These are phyloP conservation scores for Trichoderma virens DNA, from an alignment of 495 filamentous ascomycete species.

Conservation along the genomic window DNA sequence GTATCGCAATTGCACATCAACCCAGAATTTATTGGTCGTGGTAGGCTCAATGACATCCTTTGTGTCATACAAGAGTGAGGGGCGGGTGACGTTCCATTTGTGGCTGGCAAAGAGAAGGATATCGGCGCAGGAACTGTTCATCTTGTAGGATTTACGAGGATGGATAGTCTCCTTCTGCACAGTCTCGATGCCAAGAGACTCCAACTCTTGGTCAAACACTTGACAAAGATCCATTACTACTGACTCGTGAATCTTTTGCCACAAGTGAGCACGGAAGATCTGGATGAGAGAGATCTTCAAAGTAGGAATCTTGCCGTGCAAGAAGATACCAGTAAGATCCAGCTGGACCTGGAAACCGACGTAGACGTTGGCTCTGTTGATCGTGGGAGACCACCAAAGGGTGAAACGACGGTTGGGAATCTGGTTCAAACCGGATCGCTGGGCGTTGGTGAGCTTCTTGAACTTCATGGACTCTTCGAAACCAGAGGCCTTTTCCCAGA, in stretches of 20 bases:
- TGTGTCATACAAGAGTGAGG: constrained; percentile 88
- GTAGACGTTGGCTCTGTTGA: constrained; percentile 71
- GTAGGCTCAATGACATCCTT: constrained; percentile 94
- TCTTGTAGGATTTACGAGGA: constrained; percentile 99
- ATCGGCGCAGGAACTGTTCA: constrained; percentile 99
- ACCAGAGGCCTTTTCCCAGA: constrained; percentile 78
- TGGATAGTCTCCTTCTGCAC: constrained; percentile 99
- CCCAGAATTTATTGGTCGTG: constrained; percentile 98
- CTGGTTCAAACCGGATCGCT: constrained; percentile 96
- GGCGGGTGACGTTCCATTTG: constrained; percentile 96
- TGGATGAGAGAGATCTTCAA: constrained; percentile 98
- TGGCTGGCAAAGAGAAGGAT: constrained; percentile 96
- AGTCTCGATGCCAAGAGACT: constrained; percentile 92
- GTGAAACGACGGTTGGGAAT: constrained; percentile 99
- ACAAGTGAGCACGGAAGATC: constrained; percentile 99
- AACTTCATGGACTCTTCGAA: constrained; percentile 93
- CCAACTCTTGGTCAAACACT: constrained; percentile 97
- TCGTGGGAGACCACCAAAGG: constrained; percentile 93
- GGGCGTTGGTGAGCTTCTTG: constrained; percentile 98
- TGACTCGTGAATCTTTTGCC: constrained; percentile 99
- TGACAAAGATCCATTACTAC: constrained; percentile 99
- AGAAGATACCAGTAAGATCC: constrained; percentile 97
- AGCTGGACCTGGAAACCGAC: constrained; percentile 99
- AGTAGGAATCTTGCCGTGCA: constrained; percentile 98
- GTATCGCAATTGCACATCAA: constrained; percentile 96